Conservation (phyloP, 1,284 basidiomycete species). For the Phlebopus sp. region DNA sequence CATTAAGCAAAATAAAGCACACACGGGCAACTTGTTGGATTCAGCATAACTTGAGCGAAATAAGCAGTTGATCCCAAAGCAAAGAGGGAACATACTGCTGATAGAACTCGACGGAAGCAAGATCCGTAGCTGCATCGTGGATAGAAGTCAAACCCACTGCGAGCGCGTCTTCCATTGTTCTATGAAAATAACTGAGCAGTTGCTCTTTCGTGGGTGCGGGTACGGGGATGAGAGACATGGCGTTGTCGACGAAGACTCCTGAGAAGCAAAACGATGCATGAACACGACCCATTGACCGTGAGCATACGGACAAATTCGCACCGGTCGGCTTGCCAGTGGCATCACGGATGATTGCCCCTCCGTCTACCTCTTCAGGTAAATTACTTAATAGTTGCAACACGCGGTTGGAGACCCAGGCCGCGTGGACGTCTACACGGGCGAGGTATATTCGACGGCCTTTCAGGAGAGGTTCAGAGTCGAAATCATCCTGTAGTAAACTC, state of each 20-base stretch:
- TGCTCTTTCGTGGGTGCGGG: constrained; percentile 63
- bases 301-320: constrained; percentile 19
- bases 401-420: constrained; percentile 76
- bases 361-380: constrained; percentile 59
- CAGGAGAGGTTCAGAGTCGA: constrained; percentile 62
- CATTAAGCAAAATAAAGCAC: constrained; percentile 17
- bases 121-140: constrained; percentile 71
- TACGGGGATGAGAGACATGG: constrained; percentile 63
- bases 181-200: constrained; percentile 59
- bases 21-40: constrained; percentile 60
- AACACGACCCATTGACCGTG: neutral
- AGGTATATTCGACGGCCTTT: constrained; percentile 67
- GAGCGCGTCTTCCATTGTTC: constrained; percentile 65
- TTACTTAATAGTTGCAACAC: constrained; percentile 62
- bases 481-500: constrained; percentile 45
- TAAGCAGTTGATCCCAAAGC: neutral
- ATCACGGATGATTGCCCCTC: constrained; percentile 76
- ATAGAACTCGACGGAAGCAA: constrained; percentile 62
- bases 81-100: constrained; percentile 44
- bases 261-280: neutral
- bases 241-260: constrained; percentile 75
- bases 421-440: constrained; percentile 78
- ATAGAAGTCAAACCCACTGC: constrained; percentile 77
- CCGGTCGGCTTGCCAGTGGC: constrained; percentile 69
- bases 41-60: constrained; percentile 50